Base-by-base conservation (phyloP, 257 asterid species). In the Lycium barbarum region DNA sequence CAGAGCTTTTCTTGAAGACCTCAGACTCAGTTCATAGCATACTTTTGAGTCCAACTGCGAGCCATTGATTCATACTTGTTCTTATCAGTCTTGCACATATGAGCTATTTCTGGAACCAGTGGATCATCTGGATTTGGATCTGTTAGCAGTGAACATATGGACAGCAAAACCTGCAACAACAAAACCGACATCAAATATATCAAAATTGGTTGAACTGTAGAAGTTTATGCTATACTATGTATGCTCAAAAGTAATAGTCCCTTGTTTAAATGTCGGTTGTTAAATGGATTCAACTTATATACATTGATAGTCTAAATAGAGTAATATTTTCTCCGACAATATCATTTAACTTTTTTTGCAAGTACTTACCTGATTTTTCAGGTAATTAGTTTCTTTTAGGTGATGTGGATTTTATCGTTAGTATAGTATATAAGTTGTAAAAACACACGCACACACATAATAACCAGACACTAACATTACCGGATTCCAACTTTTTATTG, bases 111-210 rank as follows among this genome's bases (percentile, higher is more conserved):
- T 10, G 98, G 98, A 26, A 95, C 98, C 54, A 93, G 51, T 4
- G 98, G 98, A 83, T 95, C 98, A 80, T 95, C 98, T 26, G 98
- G 97, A 84, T 95, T 95, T 54, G 98, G 98, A 88, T 95, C 97
- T 2, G 97, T 93, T 18, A 95, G 94, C 90, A 95, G 61, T 4
- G 97, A 93, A 86, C 98, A 93, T 91, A 94, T 94, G 0, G 97
- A 95, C 11, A 95, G 95, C 55, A 95, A 89, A 79, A 95, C 98
- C 98, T 95, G 86, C 84, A 84, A 67, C 22, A 7, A 58, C 35
- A 40, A 7, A 22, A 36, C 3, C n/a, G n/a, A 6, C 49, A n/a
- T 20, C 14, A 10, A 20, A 85, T 8, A 4, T 26, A 84, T 81
- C 36, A 59, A 38, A 63, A 59, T 18, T 81, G 47, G n/a, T 7